Evolutionary conservation across 2,329 filamentous ascomycete species (phyloP), one percentile per base, ranked within the genome.

Genomic region (Aspergillus quadrilineatus): DNA sequence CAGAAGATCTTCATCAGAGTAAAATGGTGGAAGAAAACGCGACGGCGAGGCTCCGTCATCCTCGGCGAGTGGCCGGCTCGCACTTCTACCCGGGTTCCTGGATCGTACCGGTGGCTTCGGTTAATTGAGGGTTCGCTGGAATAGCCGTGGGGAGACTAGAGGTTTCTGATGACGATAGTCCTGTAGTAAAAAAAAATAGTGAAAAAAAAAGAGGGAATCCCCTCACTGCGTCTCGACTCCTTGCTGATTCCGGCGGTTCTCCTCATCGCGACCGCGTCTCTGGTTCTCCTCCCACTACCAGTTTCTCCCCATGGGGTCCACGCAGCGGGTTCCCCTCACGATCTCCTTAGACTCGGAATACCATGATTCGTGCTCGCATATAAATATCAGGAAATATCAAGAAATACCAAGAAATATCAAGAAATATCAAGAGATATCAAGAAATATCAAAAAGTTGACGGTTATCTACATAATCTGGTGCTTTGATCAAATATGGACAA

Each of bases 271-370:
- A 8, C 14, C 34, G 8, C n/a, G n/a, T 7, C n/a, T 42, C 17
- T 42, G 39, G n/a, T 22, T 42, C 39, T 10, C 39, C 39, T 42
- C 39, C 6, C 6, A 14, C 15, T 7, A 6, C 17, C 39, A 14
- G 39, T 14, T 42, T 37, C 52, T 50, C 58, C 59, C 59, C 59
- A 57, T 50, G 59, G 59, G 58, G 59, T 54, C 34, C 32, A 42
- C 14, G 39, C 39, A 14, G 39, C 22, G 39, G 39, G 15, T 42
- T 42, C 39, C 39, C 30, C 46, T 49, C 46, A 49, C 30, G 44
- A 22, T 10, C 41, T 22, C 34, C 34, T 34, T 12, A 34, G 22
- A 22, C 22, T 22, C 22, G 3, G 22, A 22, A 22, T 17, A 17
- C 17, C 17, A 2, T 22, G 22, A 22, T 4, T 22, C 22, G 22